phyloP scores from a whole-genome alignment of 768 basidiomycete species.

The Cystobasidiopsis lactophilus region DNA sequence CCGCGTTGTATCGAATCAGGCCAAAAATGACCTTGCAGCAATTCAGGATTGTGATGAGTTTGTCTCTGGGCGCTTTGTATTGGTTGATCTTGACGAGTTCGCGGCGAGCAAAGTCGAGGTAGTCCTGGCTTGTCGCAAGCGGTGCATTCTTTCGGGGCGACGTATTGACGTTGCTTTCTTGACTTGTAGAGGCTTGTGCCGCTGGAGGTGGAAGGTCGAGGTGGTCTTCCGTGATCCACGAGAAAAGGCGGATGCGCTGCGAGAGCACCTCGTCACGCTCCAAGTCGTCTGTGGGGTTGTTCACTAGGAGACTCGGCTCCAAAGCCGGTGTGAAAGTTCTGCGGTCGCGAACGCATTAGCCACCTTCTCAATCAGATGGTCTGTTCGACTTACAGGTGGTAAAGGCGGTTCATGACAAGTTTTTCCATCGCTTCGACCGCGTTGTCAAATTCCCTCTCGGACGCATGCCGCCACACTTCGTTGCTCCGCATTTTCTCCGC shows the following conservation, averaged over 20 bases:
- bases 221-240: constrained; percentile 71
- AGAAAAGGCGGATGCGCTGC: constrained; percentile 74
- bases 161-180: background rate
- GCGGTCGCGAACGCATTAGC: background rate
- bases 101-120: constrained; percentile 11
- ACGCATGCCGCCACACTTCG: constrained; percentile 51
- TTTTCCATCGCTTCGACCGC: constrained; percentile 99
- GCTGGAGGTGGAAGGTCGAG: constrained; percentile 61
- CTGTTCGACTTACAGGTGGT: constrained; percentile 72
- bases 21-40: constrained; percentile 99
- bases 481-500: constrained; percentile 59
- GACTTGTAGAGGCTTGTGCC: constrained; percentile 27
- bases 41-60: constrained; percentile 89
- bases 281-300: constrained; percentile 66
- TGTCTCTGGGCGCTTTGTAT: constrained; percentile 95
- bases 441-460: constrained; percentile 75
- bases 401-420: constrained; percentile 92
- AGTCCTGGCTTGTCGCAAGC: background rate
- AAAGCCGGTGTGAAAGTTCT: constrained; percentile 87
- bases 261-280: constrained; percentile 76
- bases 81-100: constrained; percentile 93
- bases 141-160: background rate
- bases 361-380: background rate
- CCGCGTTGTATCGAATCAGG: constrained; percentile 55
- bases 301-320: constrained; percentile 27